A percentile compares a stretch with the other conserved stretches of the same genome.
These are phyloP conservation scores for Psidium friedrichsthalianum DNA, from an alignment of 345 rosid species.

Conservation along the genomic window DNA sequence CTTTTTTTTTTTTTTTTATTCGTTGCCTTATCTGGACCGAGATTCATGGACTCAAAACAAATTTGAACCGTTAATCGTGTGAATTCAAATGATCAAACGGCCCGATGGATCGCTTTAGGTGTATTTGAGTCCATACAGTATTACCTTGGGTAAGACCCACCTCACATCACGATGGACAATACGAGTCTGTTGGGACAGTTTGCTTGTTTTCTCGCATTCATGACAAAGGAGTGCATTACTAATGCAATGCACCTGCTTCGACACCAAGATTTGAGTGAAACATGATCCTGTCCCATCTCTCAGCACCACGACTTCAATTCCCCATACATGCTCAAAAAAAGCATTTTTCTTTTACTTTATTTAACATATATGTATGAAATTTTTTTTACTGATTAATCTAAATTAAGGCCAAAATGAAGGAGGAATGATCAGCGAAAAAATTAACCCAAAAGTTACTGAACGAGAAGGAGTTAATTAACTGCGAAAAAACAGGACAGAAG, in stretches of 20 bases:
- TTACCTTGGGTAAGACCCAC: neutral
- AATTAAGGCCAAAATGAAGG: neutral
- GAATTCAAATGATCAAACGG: neutral
- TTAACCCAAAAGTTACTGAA: neutral
- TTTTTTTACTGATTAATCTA: neutral
- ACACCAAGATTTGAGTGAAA: neutral
- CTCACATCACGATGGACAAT: neutral
- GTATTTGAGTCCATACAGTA: neutral
- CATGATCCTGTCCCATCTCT: neutral
- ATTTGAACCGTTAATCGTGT: neutral
- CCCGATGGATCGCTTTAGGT: no score
- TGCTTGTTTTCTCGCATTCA: neutral
- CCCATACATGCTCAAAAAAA: neutral
- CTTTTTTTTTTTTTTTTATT: no score
- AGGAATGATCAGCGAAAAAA: no score
- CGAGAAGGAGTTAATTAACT: neutral
- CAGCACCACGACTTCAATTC: neutral
- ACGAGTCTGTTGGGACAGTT: neutral
- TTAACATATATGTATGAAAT: neutral
- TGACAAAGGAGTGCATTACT: neutral
- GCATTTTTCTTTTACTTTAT: neutral
- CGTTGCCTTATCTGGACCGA: no score
- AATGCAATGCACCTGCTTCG: neutral
- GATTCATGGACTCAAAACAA: neutral
- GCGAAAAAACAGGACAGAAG: neutral